Evolutionary conservation across 2,329 filamentous ascomycete species (phyloP).

Genomic region (Alternaria gaisen): DNA sequence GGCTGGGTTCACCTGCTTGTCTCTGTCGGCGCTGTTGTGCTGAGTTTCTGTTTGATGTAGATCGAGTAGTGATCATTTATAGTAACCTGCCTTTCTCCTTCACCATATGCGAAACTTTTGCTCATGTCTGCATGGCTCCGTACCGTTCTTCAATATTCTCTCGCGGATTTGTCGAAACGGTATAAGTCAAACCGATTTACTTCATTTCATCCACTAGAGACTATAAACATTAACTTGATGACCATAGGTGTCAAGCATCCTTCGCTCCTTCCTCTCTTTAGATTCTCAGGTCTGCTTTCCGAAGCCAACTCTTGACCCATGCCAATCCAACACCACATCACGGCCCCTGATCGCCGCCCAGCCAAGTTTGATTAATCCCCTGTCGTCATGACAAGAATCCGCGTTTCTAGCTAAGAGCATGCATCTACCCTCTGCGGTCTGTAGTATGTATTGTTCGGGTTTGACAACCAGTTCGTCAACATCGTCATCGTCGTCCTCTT

Average conservation of each 20-base stretch:
- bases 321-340: conserved; percentile 26
- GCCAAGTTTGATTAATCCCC: conserved; percentile 16
- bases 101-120: background rate
- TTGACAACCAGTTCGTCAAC: conserved; percentile 21
- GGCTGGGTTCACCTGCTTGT: conserved; percentile 23
- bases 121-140: background rate
- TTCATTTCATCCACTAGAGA: background rate
- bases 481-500: conserved; percentile 13
- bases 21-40: conserved; percentile 18
- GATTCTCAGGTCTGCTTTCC: background rate
- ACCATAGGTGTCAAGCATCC: background rate
- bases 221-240: background rate
- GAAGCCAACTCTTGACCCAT: conserved; percentile 20
- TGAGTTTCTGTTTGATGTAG: conserved; percentile 13
- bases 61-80: background rate
- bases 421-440: conserved; percentile 20
- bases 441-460: conserved; percentile 27
- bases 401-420: conserved; percentile 21
- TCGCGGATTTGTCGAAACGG: background rate
- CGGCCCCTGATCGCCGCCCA: conserved; percentile 32
- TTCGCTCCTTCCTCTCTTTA: background rate
- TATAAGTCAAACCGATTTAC: background rate
- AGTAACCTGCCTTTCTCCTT: background rate
- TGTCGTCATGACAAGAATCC: background rate
- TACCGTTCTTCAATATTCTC: background rate